Evolutionary conservation across 805 yeast genomes (phyloP).

Genomic region (Ogataea nitratoaversa): DNA sequence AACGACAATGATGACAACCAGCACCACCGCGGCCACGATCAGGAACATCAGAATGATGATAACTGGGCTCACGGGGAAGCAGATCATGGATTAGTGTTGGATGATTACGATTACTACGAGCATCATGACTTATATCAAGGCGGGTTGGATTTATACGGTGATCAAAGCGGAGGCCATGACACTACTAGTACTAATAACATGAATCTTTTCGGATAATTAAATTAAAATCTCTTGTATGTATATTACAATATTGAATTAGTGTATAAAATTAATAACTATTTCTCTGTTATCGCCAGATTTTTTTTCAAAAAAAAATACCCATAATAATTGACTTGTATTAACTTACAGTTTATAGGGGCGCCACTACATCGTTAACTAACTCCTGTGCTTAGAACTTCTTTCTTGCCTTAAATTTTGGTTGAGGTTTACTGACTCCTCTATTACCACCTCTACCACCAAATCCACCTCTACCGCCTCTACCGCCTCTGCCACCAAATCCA

Average conservation of each 20-base stretch:
- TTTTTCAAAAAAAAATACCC: no score
- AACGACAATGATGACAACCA: neutral
- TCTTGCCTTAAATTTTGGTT: constrained; percentile 52
- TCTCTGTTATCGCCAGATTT: no score
- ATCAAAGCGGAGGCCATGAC: no score
- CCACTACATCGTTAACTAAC: no score
- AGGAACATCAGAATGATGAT: no score
- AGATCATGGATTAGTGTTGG: neutral
- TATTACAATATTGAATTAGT: neutral
- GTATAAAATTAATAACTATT: no score
- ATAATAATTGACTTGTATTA: no score
- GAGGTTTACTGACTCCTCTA: constrained; percentile 27
- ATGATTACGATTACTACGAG: constrained; percentile 22
- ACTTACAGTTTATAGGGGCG: no score
- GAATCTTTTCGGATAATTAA: constrained; percentile 15
- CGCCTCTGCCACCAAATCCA: constrained; percentile 1
- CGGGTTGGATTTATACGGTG: constrained; percentile 16
- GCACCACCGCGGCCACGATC: no score
- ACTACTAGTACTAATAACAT: constrained; percentile 6
- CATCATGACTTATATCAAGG: constrained; percentile 14
- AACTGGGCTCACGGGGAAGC: no score
- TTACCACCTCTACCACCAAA: constrained; percentile 5
- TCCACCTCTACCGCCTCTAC: neutral
- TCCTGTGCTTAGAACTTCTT: constrained; percentile 48
- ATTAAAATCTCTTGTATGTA: neutral